A percentile compares a stretch with the other conserved stretches of the same genome.
phyloP scores from a whole-genome alignment of 768 basidiomycete species.

The Cyathus striatus region DNA sequence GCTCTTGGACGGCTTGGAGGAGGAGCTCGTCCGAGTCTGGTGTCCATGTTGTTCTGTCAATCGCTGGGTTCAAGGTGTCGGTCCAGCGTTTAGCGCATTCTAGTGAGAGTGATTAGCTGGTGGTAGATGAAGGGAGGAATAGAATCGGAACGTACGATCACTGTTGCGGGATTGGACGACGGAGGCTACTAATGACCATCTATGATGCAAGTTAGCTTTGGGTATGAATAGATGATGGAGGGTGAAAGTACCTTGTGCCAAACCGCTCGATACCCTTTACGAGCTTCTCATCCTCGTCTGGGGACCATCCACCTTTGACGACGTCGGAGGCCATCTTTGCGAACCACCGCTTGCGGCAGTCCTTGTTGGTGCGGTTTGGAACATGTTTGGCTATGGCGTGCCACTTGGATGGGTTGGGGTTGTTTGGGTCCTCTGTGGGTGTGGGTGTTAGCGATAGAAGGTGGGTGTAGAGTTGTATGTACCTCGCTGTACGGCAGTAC shows the following conservation, averaged over 20 bases:
- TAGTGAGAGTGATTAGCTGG: too few species aligned
- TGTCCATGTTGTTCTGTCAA: constrained; percentile 57
- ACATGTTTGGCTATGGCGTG: constrained; percentile 60
- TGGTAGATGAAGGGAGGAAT: too few species aligned
- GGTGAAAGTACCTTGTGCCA: constrained; percentile 53
- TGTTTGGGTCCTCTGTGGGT: constrained; percentile 49
- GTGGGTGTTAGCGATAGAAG: constrained; percentile 5
- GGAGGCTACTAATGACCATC: constrained; percentile 56
- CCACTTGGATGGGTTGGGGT: constrained; percentile 56
- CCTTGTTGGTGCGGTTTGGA: constrained; percentile 58
- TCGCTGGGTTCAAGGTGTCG: constrained; percentile 55
- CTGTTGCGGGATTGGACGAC: constrained; percentile 53
- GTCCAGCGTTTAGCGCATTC: constrained; percentile 63
- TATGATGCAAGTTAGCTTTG: constrained; percentile 12
- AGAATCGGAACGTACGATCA: constrained; percentile 54
- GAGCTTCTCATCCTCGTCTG: constrained; percentile 54
- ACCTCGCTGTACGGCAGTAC: constrained; percentile 47
- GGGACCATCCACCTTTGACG: constrained; percentile 57
- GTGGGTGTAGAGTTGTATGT: constrained; percentile 3
- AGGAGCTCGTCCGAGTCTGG: constrained; percentile 50
- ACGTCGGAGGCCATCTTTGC: constrained; percentile 61
- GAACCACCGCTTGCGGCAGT: constrained; percentile 61
- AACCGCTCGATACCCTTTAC: constrained; percentile 52
- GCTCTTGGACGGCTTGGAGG: constrained; percentile 47
- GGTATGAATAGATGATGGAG: not conserved